Evolutionary conservation across 768 basidiomycete species (phyloP).

Genomic region (Exidia glandulosa): DNA sequence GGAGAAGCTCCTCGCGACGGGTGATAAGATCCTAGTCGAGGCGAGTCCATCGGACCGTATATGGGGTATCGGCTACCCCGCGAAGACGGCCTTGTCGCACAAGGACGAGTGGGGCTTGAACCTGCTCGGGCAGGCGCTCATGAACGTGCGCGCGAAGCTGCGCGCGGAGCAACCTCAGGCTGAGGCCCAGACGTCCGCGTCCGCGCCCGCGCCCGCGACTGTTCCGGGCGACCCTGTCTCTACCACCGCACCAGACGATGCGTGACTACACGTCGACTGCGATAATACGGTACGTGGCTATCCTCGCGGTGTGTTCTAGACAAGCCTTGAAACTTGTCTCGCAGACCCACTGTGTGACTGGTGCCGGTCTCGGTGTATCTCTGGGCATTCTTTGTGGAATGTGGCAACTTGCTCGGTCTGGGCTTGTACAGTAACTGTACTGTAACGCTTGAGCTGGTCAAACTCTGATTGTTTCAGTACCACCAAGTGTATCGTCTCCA

Average conservation of each 20-base stretch:
- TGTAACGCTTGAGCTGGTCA: no score
- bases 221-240: background rate
- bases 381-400: no score
- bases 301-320: no score
- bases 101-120: constrained; percentile 45
- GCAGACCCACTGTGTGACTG: background rate
- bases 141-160: constrained; percentile 27
- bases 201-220: background rate
- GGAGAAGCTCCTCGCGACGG: constrained; percentile 34
- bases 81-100: constrained; percentile 32
- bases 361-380: background rate
- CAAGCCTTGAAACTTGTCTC: background rate
- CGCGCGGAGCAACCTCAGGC: constrained; percentile 9
- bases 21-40: constrained; percentile 58
- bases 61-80: constrained; percentile 53
- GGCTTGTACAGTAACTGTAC: no score
- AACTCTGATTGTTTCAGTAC: no score
- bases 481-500: no score
- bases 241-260: background rate
- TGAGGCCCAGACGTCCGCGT: no score
- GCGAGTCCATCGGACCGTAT: constrained; percentile 51
- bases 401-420: no score
- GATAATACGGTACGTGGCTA: no score
- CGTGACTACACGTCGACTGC: background rate
- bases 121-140: constrained; percentile 39